Percentiles rank a stretch among this genome's conserved stretches.
Conservation (phyloP, 495 filamentous ascomycete species). For the Podospora sp. region DNA sequence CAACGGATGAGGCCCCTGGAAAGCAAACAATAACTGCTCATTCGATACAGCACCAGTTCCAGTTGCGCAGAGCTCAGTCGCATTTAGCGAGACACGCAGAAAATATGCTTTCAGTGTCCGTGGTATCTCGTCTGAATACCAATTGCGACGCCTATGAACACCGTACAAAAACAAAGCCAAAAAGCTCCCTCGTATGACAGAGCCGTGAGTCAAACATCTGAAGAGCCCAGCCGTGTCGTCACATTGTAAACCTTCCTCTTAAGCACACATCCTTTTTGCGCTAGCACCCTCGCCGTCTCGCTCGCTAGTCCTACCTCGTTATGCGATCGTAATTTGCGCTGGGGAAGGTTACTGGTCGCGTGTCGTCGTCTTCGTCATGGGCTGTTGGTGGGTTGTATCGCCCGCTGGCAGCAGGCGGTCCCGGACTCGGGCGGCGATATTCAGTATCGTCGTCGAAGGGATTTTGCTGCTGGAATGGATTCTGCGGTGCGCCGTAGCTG, state of each 20-base stretch:
- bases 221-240: not conserved
- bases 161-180: slow-evolving; percentile 5
- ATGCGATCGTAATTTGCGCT: slow-evolving; percentile 49
- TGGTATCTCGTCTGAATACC: slow-evolving; percentile 31
- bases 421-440: slow-evolving; percentile 34
- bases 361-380: slow-evolving; percentile 43
- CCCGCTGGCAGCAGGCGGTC: slow-evolving; percentile 30
- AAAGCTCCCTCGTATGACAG: not conserved
- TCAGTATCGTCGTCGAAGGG: slow-evolving; percentile 47
- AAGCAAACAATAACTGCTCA: no score
- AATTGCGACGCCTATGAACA: slow-evolving; percentile 28
- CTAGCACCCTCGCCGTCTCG: not conserved
- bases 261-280: not conserved
- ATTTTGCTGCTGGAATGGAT: slow-evolving; percentile 44
- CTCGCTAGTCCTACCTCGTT: slow-evolving; percentile 17
- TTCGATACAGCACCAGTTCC: no score
- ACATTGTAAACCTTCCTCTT: not conserved
- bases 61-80: not conserved
- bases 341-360: slow-evolving; percentile 45
- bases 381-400: slow-evolving; percentile 43
- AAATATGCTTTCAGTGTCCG: slow-evolving; percentile 7
- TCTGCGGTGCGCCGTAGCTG: slow-evolving; percentile 26
- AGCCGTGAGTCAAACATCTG: not conserved
- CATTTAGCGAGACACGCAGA: not conserved
- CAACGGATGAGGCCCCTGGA: not conserved